Evolutionary conservation across 2,329 filamentous ascomycete genomes (phyloP), one percentile per base, ranked within the genome.

Genomic region (Aspergillaceae sp.): DNA sequence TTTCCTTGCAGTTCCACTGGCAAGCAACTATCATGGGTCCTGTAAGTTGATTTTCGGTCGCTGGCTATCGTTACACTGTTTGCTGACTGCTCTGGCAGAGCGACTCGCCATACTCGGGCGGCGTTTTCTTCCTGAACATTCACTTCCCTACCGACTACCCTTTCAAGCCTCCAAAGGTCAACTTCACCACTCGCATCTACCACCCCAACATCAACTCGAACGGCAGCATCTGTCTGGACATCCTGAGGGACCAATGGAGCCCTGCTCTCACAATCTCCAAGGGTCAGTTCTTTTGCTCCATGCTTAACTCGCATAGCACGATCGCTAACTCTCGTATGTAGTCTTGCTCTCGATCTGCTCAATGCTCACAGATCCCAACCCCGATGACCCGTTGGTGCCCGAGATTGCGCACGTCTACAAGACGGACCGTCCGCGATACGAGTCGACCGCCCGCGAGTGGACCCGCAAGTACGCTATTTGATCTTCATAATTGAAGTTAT

Each of bases 151-250:
- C 92, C 79, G 92, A 98, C 79, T 98, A 98, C 74, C 92, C 92
- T 37, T 98, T 98, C 81, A 98, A 98, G 85, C 92, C 92, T 53
- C 92, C 92, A 60, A 98, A 98, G 82, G 90, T 98, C 74, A 96
- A 96, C 85, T 98, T 98, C 81, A 97, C 89, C 62, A 98, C 92
- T 56, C 86, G 91, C 68, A 97, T 98, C 77, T 98, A 98, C 72
- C 92, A 98, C 76, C 92, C 92, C 64, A 98, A 98, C 76, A 98
- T 98, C 88, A 98, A 98, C 83, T 94, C 88, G 59, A 97, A 97
- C 72, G 92, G 92, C 72, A 96, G 90, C 74, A 98, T 98, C 73
- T 98, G 92, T 72, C 75, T 98, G 69, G 92, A 98, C 67, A 98
- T 98, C 66, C 78, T 98, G 66, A 84, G 92, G 76, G 92, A 98